Evolutionary conservation across 2,329 filamentous ascomycete species (phyloP).

Genomic region (Aspergillus jensenii): DNA sequence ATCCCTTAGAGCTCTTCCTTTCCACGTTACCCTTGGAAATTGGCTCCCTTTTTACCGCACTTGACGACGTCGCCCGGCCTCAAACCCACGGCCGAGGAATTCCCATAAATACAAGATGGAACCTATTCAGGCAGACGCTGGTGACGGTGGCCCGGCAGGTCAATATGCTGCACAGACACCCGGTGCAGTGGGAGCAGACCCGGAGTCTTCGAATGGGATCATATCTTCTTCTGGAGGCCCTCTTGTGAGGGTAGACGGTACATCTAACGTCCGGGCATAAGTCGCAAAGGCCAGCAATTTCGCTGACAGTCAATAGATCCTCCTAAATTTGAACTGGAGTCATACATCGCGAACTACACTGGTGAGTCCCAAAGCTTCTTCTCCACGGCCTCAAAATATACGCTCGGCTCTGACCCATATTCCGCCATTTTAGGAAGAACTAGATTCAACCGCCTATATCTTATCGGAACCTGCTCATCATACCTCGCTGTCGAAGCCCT

Average conservation of each 20-base stretch:
- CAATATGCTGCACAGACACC: conserved; percentile 14
- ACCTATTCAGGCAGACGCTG: conserved; percentile 26
- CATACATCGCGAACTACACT: conserved; percentile 85
- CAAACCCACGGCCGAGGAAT: not conserved
- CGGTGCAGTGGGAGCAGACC: conserved; percentile 1
- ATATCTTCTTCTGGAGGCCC: conserved; percentile 1
- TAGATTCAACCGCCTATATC: conserved; percentile 73
- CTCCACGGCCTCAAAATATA: not conserved
- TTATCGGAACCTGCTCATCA: conserved; percentile 77
- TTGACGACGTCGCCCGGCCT: not conserved
- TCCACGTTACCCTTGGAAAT: not conserved
- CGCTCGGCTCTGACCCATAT: not conserved
- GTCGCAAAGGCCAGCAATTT: not conserved
- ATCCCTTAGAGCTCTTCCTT: not conserved
- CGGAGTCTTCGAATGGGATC: conserved; percentile 10
- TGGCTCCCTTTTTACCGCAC: not conserved
- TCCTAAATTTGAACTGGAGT: conserved; percentile 87
- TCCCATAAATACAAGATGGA: conserved; percentile 23
- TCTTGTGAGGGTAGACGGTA: conserved; percentile 33
- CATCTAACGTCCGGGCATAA: not conserved
- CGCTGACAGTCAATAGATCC: conserved; percentile 53
- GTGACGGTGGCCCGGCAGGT: conserved; percentile 15
- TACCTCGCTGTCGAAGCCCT: conserved; percentile 77
- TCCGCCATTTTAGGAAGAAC: conserved; percentile 63
- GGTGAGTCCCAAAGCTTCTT: conserved; percentile 52